Evolutionary conservation across 164 flowering plant species (phyloP).

Genomic region (Dillenia turbinata): DNA sequence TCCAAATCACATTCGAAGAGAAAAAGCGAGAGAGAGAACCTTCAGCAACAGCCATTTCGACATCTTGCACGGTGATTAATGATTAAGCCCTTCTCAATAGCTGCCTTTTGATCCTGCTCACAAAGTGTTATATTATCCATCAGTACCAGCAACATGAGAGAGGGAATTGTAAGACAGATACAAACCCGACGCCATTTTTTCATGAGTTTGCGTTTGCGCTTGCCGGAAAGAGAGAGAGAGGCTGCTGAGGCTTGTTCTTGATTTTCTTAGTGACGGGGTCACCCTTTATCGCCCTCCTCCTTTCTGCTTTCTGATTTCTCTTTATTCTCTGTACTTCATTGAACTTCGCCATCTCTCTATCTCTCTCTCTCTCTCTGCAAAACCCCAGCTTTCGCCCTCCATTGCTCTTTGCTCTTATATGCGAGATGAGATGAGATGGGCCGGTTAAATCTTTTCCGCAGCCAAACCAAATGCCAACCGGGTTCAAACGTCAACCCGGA

Average conservation of each 20-base stretch:
- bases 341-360: constrained; percentile 58
- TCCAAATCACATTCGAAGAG: too few relatives aligned
- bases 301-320: constrained; percentile 39
- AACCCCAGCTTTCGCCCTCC: constrained; percentile 8
- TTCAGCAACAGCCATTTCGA: constrained; percentile 75
- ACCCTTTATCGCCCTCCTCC: constrained; percentile 59
- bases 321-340: constrained; percentile 72
- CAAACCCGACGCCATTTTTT: constrained; percentile 79
- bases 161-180: background rate
- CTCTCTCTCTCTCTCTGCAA: constrained; percentile 1
- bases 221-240: constrained; percentile 67
- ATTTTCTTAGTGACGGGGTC: constrained; percentile 74
- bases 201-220: constrained; percentile 82
- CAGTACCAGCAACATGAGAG: background rate
- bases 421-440: too few relatives aligned
- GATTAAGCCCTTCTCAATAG: constrained; percentile 51
- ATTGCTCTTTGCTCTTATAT: too few relatives aligned
- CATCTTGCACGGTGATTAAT: constrained; percentile 61
- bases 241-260: constrained; percentile 48
- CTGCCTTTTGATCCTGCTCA: constrained; percentile 79
- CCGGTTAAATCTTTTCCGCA: too few relatives aligned
- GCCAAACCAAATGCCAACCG: too few relatives aligned
- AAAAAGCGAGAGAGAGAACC: constrained; percentile 23
- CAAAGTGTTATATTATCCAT: too few relatives aligned
- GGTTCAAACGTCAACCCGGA: too few relatives aligned